Evolutionary conservation across 805 yeast genomes (phyloP).

Genomic region (Ogataea ramenticola): DNA sequence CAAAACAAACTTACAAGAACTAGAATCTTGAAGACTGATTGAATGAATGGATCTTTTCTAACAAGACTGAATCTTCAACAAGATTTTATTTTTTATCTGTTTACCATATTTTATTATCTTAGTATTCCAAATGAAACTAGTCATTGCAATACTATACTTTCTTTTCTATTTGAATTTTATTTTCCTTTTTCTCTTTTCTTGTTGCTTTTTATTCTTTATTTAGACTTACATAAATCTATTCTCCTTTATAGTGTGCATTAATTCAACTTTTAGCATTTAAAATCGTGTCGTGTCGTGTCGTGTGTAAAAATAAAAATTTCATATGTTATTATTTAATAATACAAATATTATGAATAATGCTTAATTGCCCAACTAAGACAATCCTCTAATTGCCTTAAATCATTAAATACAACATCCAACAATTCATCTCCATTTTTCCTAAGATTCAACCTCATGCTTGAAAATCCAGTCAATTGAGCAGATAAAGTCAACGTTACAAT

Average conservation of each 20-base stretch:
- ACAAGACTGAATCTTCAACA: conserved; percentile 1
- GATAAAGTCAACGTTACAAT: conserved; percentile 9
- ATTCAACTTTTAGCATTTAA: background rate
- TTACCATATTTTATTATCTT: background rate
- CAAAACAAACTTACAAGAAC: conserved; percentile 45
- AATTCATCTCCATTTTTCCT: conserved; percentile 12
- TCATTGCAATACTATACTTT: background rate
- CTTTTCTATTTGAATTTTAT: background rate
- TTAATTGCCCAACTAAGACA: conserved; percentile 49
- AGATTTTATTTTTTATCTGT: background rate
- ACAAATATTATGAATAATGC: conserved; percentile 6
- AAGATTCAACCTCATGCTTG: background rate
- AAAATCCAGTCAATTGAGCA: conserved; percentile 2
- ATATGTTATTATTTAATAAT: no score
- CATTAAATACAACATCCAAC: conserved; percentile 41
- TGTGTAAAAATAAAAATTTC: no score
- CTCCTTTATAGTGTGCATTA: background rate
- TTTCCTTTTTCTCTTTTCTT: background rate
- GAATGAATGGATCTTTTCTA: no score
- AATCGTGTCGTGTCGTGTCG: no score
- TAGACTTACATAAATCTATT: background rate
- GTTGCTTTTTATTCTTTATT: background rate
- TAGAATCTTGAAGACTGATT: no score
- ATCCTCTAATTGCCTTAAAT: conserved; percentile 44
- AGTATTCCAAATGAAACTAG: background rate